A percentile compares a stretch with the other conserved stretches of the same genome.
Evolutionary conservation across 305 asterid species (phyloP).

Genomic region (Caryopteris hybrid): DNA sequence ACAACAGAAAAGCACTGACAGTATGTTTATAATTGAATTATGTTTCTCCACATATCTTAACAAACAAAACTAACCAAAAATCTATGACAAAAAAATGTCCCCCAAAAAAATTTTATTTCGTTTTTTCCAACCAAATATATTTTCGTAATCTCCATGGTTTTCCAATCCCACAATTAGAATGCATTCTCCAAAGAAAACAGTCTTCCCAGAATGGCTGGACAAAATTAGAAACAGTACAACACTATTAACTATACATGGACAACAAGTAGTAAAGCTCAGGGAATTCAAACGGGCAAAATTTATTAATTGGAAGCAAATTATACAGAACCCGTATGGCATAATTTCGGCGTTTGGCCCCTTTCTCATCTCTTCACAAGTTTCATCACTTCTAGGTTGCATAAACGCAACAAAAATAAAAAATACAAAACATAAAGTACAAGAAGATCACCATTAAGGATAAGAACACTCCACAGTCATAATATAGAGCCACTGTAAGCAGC

Average conservation of each 20-base stretch:
- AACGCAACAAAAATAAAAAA: slow-evolving; percentile 16
- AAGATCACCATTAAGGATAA: background rate
- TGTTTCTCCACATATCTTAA: no score
- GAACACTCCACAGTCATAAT: slow-evolving; percentile 1
- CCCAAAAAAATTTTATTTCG: no score
- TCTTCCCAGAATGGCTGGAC: no score
- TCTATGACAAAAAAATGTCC: no score
- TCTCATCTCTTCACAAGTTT: slow-evolving; percentile 16
- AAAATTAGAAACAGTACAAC: background rate
- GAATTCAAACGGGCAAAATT: slow-evolving; percentile 15
- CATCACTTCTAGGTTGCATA: slow-evolving; percentile 20
- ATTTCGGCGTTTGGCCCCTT: slow-evolving; percentile 9
- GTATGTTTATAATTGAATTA: no score
- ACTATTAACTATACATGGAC: background rate
- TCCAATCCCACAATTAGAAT: no score
- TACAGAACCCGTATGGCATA: slow-evolving; percentile 23
- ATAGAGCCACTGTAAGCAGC: background rate
- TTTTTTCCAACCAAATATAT: no score
- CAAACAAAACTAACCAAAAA: no score
- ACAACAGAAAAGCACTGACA: no score
- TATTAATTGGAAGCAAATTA: slow-evolving; percentile 18
- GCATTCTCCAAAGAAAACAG: no score
- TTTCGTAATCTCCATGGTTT: no score
- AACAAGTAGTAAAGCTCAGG: background rate
- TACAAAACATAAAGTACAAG: slow-evolving; percentile 10